Conservation (phyloP, 1,284 basidiomycete species). For the Cutaneotrichosporon sp. region DNA sequence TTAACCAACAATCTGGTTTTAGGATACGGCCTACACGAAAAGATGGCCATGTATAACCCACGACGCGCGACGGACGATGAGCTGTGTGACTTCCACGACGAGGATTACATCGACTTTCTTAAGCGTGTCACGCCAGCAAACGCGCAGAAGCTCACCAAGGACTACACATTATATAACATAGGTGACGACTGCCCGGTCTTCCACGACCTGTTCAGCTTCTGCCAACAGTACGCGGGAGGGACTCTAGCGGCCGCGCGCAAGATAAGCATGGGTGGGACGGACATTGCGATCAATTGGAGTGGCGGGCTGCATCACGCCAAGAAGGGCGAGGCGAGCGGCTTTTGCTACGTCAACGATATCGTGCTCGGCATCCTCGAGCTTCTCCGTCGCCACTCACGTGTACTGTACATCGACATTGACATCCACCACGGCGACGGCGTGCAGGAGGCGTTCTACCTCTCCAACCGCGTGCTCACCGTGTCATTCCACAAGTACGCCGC, state of each 20-base stretch:
- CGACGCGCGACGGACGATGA: constrained; percentile 85
- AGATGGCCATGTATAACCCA: constrained; percentile 92
- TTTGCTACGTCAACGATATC: constrained; percentile 95
- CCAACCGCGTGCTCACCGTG: constrained; percentile 95
- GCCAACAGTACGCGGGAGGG: constrained; percentile 84
- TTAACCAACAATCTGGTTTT: constrained; percentile 93
- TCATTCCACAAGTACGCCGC: constrained; percentile 99
- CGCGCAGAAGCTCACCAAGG: constrained; percentile 59
- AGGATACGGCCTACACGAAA: constrained; percentile 93
- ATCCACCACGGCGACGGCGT: constrained; percentile 97
- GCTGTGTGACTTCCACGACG: constrained; percentile 85
- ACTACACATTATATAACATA: constrained; percentile 81
- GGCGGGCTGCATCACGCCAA: constrained; percentile 95
- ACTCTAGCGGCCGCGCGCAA: constrained; percentile 87
- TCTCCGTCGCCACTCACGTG: constrained; percentile 80
- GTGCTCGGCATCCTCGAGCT: constrained; percentile 91
- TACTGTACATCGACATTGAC: constrained; percentile 95
- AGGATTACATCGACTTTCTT: constrained; percentile 92
- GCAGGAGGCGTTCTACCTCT: constrained; percentile 96
- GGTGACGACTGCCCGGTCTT: constrained; percentile 95
- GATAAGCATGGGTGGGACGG: constrained; percentile 77
- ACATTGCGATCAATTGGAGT: constrained; percentile 97
- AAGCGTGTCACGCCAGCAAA: constrained; percentile 58
- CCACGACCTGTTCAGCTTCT: constrained; percentile 87
- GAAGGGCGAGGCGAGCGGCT: constrained; percentile 91